Evolutionary conservation across 495 filamentous ascomycete species (phyloP).

Genomic region (Rostrohypoxylon terebratum): DNA sequence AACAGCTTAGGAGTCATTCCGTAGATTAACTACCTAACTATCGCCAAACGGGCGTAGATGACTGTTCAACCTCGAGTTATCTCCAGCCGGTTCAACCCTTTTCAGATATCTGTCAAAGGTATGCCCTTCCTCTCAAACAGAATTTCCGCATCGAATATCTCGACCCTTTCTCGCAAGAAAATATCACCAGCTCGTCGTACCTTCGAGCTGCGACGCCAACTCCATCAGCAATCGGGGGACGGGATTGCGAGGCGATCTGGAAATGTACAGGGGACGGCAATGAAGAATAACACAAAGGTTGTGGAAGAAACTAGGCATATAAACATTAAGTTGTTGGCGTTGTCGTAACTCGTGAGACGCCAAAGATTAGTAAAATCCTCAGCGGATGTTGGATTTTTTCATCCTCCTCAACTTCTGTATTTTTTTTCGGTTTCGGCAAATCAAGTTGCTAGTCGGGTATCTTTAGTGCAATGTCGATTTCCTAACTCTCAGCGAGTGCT

Average conservation of each 20-base stretch:
- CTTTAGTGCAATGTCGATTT: constrained; percentile 32
- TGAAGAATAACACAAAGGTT: constrained; percentile 44
- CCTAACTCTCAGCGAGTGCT: constrained; percentile 15
- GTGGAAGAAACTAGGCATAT: constrained; percentile 47
- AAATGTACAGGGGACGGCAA: constrained; percentile 47
- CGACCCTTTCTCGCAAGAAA: constrained; percentile 13
- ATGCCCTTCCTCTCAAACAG: constrained; percentile 19
- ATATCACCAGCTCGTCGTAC: constrained; percentile 7
- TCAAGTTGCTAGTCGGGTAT: constrained; percentile 37
- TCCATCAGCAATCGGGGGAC: constrained; percentile 44
- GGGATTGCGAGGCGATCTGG: constrained; percentile 41
- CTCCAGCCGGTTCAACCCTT: constrained; percentile 14
- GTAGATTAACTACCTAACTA: constrained; percentile 38
- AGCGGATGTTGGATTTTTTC: constrained; percentile 25
- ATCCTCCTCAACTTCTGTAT: constrained; percentile 18
- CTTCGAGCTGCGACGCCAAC: constrained; percentile 21
- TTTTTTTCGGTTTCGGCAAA: constrained; percentile 25
- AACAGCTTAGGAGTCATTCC: constrained; percentile 21
- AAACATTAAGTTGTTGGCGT: constrained; percentile 50
- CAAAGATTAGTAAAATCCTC: constrained; percentile 30
- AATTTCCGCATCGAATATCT: constrained; percentile 30
- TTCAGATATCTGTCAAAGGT: constrained; percentile 22
- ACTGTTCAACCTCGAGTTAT: constrained; percentile 20
- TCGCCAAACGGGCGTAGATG: constrained; percentile 24
- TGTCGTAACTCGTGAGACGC: constrained; percentile 45